phyloP scores from a whole-genome alignment of 148 eudicot genomes.

The Diospyros lotus region DNA sequence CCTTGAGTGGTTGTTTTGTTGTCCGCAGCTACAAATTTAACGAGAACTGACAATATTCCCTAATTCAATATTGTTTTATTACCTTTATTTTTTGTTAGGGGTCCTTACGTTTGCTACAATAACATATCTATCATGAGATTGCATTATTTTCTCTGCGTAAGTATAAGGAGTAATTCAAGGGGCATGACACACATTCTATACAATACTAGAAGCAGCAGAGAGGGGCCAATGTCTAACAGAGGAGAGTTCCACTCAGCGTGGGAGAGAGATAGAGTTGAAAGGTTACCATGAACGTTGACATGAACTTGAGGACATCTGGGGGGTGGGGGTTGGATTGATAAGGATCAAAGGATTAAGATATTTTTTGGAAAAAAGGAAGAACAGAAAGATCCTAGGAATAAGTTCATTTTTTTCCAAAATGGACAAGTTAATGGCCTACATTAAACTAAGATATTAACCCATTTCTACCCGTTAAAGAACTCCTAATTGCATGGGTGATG shows the following conservation, averaged over 20 bases:
- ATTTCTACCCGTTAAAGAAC: not conserved
- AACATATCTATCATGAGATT: not conserved
- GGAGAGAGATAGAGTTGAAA: too few species aligned
- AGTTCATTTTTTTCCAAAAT: too few species aligned
- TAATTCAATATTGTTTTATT: not conserved
- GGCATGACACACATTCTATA: not conserved
- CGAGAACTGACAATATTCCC: not conserved
- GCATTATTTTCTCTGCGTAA: not conserved
- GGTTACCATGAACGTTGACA: too few species aligned
- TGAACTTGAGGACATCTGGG: too few species aligned
- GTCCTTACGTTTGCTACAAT: not conserved
- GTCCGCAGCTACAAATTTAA: not conserved
- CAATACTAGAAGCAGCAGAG: not conserved
- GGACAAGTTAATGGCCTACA: too few species aligned
- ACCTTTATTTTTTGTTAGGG: not conserved
- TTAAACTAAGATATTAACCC: not conserved
- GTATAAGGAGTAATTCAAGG: not conserved
- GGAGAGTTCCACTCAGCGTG: too few species aligned
- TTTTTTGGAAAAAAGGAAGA: too few species aligned
- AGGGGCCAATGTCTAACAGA: not conserved
- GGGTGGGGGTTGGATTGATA: too few species aligned
- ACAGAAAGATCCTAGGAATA: too few species aligned
- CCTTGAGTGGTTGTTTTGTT: not conserved
- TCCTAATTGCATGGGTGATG: not conserved
- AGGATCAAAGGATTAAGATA: too few species aligned